Percentiles rank a stretch among this genome's conserved stretches.
Evolutionary conservation across 2,329 filamentous ascomycete genomes (phyloP).

Genomic region (Talaromyces pinophilus): DNA sequence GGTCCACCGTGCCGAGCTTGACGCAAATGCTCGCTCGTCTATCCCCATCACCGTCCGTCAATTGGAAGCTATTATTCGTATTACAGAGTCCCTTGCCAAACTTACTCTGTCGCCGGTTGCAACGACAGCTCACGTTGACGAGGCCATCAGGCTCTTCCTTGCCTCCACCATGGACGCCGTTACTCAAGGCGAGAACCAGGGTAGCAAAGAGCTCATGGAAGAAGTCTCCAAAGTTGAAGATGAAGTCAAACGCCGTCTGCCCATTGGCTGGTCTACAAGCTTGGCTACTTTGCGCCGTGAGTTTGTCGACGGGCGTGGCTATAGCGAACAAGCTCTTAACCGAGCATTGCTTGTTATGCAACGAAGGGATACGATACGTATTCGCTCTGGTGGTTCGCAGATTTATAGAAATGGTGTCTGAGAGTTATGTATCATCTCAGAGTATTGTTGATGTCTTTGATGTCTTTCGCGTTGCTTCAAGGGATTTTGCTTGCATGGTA

Average conservation of each 20-base stretch:
- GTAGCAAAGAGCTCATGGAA: conserved; percentile 85
- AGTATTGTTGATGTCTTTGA: conserved; percentile 5
- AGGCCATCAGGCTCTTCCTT: conserved; percentile 94
- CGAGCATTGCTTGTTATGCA: conserved; percentile 83
- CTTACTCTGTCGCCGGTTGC: conserved; percentile 82
- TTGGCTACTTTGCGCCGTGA: conserved; percentile 82
- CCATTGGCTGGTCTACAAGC: conserved; percentile 94
- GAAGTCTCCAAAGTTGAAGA: conserved; percentile 85
- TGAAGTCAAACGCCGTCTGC: conserved; percentile 81
- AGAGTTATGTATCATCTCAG: conserved; percentile 15
- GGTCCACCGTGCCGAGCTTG: conserved; percentile 85
- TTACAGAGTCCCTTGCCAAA: conserved; percentile 94
- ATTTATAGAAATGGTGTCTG: conserved; percentile 51
- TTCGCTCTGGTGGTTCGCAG: conserved; percentile 52
- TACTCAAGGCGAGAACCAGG: conserved; percentile 80
- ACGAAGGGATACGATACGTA: conserved; percentile 70
- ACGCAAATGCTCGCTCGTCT: conserved; percentile 84
- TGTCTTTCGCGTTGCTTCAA: not conserved
- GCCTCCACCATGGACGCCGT: conserved; percentile 98
- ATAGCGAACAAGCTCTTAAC: conserved; percentile 82
- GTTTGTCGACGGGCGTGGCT: conserved; percentile 89
- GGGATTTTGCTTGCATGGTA: conserved; percentile 19
- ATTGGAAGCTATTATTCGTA: conserved; percentile 94
- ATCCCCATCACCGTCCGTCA: conserved; percentile 98
- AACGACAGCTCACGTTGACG: conserved; percentile 89